Percentiles rank a stretch among this genome's conserved stretches.
These are phyloP conservation scores for Ogataea nonfermentans DNA, from an alignment of 805 yeast species.

Conservation along the genomic window DNA sequence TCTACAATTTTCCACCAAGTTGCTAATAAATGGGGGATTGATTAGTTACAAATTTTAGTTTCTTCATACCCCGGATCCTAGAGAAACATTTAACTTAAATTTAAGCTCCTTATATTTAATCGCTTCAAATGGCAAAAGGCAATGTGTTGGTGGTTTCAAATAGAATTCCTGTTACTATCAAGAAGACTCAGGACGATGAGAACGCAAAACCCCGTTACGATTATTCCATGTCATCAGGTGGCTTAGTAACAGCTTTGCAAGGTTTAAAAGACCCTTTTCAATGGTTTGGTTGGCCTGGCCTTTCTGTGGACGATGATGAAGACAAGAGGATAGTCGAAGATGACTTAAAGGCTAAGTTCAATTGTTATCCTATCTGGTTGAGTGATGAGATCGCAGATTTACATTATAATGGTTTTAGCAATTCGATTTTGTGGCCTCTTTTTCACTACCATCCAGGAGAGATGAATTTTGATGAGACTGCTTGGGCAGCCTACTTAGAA, in stretches of 20 bases:
- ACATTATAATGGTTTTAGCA: conserved; percentile 94
- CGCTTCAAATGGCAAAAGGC: conserved; percentile 35
- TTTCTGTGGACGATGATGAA: conserved; percentile 69
- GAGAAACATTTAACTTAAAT: too few relatives aligned
- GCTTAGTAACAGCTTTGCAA: conserved; percentile 91
- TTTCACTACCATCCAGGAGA: conserved; percentile 99
- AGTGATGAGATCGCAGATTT: conserved; percentile 89
- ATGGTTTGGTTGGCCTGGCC: conserved; percentile 99
- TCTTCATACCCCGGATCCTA: too few relatives aligned
- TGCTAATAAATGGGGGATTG: too few relatives aligned
- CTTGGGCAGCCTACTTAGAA: conserved; percentile 97
- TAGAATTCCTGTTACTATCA: conserved; percentile 91
- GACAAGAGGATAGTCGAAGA: conserved; percentile 67
- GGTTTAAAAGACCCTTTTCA: conserved; percentile 88
- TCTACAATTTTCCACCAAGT: conserved; percentile 3
- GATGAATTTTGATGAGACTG: conserved; percentile 94
- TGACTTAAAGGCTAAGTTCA: conserved; percentile 74
- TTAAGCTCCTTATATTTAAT: not conserved
- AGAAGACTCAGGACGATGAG: conserved; percentile 34
- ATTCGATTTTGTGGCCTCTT: conserved; percentile 95
- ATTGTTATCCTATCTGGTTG: conserved; percentile 86
- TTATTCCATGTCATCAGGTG: conserved; percentile 95
- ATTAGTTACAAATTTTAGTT: too few relatives aligned
- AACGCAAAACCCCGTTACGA: conserved; percentile 57
- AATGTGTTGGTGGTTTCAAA: conserved; percentile 92